Conservation (phyloP, 768 basidiomycete species). For the Daedaleopsis nitida region DNA sequence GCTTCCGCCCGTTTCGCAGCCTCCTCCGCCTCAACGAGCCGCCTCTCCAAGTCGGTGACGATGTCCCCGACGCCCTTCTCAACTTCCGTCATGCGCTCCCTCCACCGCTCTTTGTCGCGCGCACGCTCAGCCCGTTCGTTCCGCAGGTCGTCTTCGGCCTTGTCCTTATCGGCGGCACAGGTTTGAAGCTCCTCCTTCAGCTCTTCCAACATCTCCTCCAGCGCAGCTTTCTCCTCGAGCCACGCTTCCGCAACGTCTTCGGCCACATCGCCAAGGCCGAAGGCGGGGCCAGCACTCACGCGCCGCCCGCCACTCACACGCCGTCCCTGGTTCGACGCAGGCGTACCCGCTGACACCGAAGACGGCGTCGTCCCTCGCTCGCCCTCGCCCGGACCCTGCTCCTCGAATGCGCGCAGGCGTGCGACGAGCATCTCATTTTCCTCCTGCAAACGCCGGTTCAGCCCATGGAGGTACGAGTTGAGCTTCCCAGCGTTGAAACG, state of each 20-base stretch:
- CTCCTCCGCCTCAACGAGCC: slow-evolving; percentile 53
- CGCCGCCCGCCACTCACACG: slow-evolving; percentile 42
- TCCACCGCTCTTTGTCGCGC: slow-evolving; percentile 71
- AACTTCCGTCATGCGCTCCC: slow-evolving; percentile 69
- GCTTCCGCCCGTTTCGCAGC: slow-evolving; percentile 43
- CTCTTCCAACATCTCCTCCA: slow-evolving; percentile 40
- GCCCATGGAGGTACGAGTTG: slow-evolving; percentile 82
- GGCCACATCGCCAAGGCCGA: slow-evolving; percentile 57
- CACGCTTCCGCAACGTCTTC: slow-evolving; percentile 70
- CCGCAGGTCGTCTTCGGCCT: slow-evolving; percentile 47
- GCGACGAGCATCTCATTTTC: slow-evolving; percentile 75
- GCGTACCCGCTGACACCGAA: neutral
- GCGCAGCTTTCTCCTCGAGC: slow-evolving; percentile 68
- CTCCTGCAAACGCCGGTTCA: slow-evolving; percentile 81
- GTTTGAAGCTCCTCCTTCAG: slow-evolving; percentile 40
- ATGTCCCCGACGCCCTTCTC: slow-evolving; percentile 70
- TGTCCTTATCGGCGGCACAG: slow-evolving; percentile 37
- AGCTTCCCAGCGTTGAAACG: slow-evolving; percentile 85
- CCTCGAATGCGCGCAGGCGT: slow-evolving; percentile 56
- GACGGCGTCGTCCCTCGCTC: neutral
- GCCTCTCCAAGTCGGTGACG: slow-evolving; percentile 63
- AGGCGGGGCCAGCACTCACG: slow-evolving; percentile 51
- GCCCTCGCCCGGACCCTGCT: slow-evolving; percentile 37
- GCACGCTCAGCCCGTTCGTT: slow-evolving; percentile 59
- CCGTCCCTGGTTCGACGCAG: slow-evolving; percentile 29